Evolutionary conservation across 768 basidiomycete genomes (phyloP), one percentile per base, ranked within the genome.

Genomic region (Amanita phalloides): DNA sequence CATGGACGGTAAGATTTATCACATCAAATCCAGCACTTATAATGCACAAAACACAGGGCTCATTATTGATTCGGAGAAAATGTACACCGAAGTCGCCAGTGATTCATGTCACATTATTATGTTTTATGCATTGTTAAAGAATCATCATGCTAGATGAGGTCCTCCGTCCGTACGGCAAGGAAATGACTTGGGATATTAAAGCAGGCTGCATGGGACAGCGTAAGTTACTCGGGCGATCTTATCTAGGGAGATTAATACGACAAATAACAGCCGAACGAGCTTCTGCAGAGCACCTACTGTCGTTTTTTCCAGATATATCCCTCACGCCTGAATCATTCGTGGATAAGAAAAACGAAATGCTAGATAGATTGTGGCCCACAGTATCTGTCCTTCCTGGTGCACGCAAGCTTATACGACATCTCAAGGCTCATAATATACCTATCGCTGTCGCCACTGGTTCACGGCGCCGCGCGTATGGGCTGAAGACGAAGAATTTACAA

Each of bases 191-290:
- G 88, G 83, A 87, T 52, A 88, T 91, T 53, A 90, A 91, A 61
- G 82, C 86, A n/a, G 86, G 84, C 0, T 77, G 86, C 53, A 92
- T 91, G 90, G 90, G 90, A 50, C 87, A 85, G 71, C 78, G 89
- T 88, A 50, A 51, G 46, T 48, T 17, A 21, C 23, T 50, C 35
- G 28, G 6, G 46, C 48, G 10, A 25, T 20, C 51, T 36, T 33
- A 17, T 11, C 11, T 8, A 20, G 36, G 14, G 35, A 28, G 45
- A 32, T 8, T 23, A 30, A 36, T 30, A 20, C 45, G 20, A 14
- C 23, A 20, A 41, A 35, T 17, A 30, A 10, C 60, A 87, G 90
- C 84, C 53, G 83, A 86, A 67, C 65, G 71, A 35, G 77, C 76
- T 42, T 78, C 85, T 1, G 77, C 78, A 2, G 65, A 69, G n/a